A percentile compares a stretch with the other conserved stretches of the same genome.
Evolutionary conservation across 2,329 filamentous ascomycete species (phyloP).

Genomic region (Fusarium chuoi): DNA sequence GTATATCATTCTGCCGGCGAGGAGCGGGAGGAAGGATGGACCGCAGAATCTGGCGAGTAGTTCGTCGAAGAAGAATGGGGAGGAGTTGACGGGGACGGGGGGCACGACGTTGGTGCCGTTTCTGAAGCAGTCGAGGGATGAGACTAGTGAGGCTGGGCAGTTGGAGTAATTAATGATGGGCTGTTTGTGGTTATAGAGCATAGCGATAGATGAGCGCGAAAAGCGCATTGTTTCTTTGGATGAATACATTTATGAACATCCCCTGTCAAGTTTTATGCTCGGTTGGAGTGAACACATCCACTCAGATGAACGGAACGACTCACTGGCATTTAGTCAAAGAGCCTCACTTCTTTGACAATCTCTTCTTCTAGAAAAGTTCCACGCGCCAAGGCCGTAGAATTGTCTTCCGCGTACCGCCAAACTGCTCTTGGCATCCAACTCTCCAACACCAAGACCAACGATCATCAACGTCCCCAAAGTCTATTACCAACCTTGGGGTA

Average conservation of each 20-base stretch:
- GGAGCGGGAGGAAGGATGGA: constrained; percentile 44
- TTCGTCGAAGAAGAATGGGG: constrained; percentile 50
- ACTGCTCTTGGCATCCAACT: not conserved
- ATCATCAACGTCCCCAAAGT: not conserved
- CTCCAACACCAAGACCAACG: not conserved
- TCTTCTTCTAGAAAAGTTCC: not conserved
- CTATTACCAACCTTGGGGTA: not conserved
- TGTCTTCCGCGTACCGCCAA: not conserved
- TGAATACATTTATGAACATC: not conserved
- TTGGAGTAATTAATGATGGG: constrained; percentile 29
- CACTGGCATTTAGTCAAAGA: not conserved
- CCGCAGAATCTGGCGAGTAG: constrained; percentile 58
- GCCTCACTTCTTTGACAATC: no score
- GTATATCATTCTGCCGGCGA: constrained; percentile 87
- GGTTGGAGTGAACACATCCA: not conserved
- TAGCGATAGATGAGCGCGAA: constrained; percentile 9
- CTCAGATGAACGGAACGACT: not conserved
- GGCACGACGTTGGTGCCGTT: constrained; percentile 91
- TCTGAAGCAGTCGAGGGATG: constrained; percentile 86
- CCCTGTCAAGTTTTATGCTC: not conserved
- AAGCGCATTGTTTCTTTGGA: not conserved
- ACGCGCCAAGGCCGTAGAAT: constrained; percentile 4
- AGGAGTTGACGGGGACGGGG: constrained; percentile 81
- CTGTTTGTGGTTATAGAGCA: not conserved
- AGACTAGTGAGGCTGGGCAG: constrained; percentile 66